Percentiles rank a stretch among this genome's conserved stretches.
Conservation (phyloP, 2,329 filamentous ascomycete genomes). For the Emmonsia crescens region DNA sequence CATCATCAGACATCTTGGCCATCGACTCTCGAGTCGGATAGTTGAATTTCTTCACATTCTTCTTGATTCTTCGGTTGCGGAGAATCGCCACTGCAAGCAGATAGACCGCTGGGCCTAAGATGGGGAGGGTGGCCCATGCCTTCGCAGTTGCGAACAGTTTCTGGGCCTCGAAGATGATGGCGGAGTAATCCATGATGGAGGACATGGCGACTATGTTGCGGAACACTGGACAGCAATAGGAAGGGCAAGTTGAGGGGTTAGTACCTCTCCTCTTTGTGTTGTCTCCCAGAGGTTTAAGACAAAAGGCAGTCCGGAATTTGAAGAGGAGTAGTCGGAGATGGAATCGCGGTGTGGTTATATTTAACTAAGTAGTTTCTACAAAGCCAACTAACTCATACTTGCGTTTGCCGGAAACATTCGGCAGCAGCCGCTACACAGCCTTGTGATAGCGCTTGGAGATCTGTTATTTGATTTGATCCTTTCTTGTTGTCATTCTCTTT, state of each 20-base stretch:
- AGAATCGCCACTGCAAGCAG: slow-evolving; percentile 25
- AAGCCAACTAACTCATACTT: background rate
- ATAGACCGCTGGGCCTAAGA: slow-evolving; percentile 17
- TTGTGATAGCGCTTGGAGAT: too few relatives aligned
- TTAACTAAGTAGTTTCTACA: too few relatives aligned
- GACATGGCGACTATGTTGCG: background rate
- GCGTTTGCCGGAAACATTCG: too few relatives aligned
- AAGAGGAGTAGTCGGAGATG: too few relatives aligned
- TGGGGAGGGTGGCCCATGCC: slow-evolving; percentile 1
- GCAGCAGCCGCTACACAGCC: background rate
- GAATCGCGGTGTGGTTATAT: too few relatives aligned
- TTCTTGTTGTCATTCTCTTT: too few relatives aligned
- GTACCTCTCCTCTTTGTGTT: background rate
- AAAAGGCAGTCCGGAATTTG: background rate
- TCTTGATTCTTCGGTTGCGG: slow-evolving; percentile 30
- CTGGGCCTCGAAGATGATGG: background rate
- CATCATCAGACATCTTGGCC: slow-evolving; percentile 43
- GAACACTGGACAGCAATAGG: background rate
- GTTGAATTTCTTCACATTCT: slow-evolving; percentile 32
- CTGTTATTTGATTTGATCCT: too few relatives aligned
- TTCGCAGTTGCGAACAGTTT: background rate
- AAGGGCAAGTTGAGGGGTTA: background rate
- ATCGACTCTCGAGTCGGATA: slow-evolving; percentile 38
- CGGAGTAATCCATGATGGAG: background rate
- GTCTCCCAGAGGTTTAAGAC: background rate